Conservation (phyloP, 176 grass and related monocot genomes). For the Cenchrus americanus region DNA sequence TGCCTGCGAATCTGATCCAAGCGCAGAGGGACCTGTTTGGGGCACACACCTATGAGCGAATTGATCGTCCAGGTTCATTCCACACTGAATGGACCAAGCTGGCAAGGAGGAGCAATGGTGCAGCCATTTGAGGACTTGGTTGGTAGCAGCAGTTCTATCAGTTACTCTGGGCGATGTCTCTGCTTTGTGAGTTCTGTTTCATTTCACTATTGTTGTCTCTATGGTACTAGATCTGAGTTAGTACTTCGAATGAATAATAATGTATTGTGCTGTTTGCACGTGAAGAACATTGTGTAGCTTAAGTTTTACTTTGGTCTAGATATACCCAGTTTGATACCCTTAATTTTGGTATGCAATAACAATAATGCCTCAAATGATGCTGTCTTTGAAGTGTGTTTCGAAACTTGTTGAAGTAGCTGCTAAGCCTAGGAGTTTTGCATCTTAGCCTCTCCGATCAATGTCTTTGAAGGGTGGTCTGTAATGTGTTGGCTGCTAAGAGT, state of each 20-base stretch:
- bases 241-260: slow-evolving; percentile 55
- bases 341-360: slow-evolving; percentile 28
- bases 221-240: slow-evolving; percentile 46
- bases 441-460: background rate
- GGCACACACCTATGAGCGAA: slow-evolving; percentile 91
- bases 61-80: slow-evolving; percentile 75
- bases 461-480: background rate
- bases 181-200: slow-evolving; percentile 25
- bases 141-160: background rate
- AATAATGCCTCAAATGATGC: slow-evolving; percentile 15
- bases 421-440: background rate
- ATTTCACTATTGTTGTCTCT: slow-evolving; percentile 52
- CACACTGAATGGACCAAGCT: slow-evolving; percentile 92
- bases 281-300: slow-evolving; percentile 48
- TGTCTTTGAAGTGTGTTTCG: slow-evolving; percentile 5
- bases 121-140: slow-evolving; percentile 39
- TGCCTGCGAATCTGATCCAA: slow-evolving; percentile 95
- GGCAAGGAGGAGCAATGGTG: slow-evolving; percentile 57
- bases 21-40: slow-evolving; percentile 97
- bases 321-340: slow-evolving; percentile 37
- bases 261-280: slow-evolving; percentile 32
- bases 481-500: slow-evolving; percentile 4
- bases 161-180: slow-evolving; percentile 14
- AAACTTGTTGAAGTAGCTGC: slow-evolving; percentile 20
- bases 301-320: slow-evolving; percentile 37